Percentiles rank a stretch among this genome's conserved stretches.
Evolutionary conservation across 129 eudicot species (phyloP).

Genomic region (Flaveria trinervia): DNA sequence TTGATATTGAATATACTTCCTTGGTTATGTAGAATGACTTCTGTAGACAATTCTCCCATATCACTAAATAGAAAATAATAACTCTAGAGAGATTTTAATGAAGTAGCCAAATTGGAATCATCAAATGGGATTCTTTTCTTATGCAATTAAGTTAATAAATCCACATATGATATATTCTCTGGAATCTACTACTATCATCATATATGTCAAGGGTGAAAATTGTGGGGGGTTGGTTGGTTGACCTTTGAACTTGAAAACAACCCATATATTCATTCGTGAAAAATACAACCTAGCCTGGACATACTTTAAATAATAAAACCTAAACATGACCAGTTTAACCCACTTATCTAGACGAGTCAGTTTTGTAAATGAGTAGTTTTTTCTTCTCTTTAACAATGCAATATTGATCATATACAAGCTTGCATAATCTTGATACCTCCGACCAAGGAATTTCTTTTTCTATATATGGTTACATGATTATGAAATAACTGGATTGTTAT

Average conservation of each 20-base stretch:
- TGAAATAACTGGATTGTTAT: background rate
- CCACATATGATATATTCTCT: background rate
- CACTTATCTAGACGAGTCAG: background rate
- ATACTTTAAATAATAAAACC: background rate
- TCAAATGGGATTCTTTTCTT: background rate
- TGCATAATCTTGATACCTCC: slow-evolving; percentile 6
- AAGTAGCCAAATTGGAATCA: background rate
- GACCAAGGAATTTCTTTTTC: background rate
- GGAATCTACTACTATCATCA: background rate
- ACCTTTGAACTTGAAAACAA: too few species aligned
- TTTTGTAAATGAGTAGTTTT: background rate
- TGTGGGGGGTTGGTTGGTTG: too few species aligned
- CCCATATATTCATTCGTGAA: background rate
- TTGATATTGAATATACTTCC: background rate
- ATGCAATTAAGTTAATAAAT: background rate
- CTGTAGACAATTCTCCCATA: background rate
- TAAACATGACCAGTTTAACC: background rate
- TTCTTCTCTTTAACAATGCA: background rate
- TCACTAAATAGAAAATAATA: background rate
- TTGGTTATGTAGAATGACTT: slow-evolving; percentile 9
- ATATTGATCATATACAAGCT: background rate
- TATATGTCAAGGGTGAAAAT: background rate
- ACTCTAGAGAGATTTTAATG: background rate
- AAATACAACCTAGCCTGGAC: background rate
- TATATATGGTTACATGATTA: background rate